Conservation (phyloP, 2,329 filamentous ascomycete species). For the Nakataea oryzae region DNA sequence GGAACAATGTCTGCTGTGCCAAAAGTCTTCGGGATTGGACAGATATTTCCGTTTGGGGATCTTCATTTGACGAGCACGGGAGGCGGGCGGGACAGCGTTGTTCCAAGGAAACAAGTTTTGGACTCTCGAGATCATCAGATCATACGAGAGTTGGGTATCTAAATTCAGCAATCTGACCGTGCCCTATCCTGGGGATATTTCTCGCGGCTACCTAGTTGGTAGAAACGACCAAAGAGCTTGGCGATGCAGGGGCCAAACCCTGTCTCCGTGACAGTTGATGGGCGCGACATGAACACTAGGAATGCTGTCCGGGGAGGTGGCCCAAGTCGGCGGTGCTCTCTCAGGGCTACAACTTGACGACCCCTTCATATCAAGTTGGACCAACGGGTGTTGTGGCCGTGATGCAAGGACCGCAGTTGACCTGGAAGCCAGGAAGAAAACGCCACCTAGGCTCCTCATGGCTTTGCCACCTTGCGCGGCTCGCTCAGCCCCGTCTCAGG, state of each 20-base stretch:
- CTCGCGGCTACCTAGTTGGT: no score
- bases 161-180: no score
- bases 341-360: no score
- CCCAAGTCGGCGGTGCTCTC: no score
- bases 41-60: background rate
- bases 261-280: no score
- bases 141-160: background rate
- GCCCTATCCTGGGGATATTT: no score
- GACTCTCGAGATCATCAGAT: background rate
- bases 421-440: background rate
- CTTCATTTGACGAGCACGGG: background rate
- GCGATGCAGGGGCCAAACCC: no score
- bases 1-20: background rate
- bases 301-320: no score
- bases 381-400: no score
- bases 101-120: background rate
- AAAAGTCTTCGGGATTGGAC: background rate
- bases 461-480: slow-evolving; percentile 86
- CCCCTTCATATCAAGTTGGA: background rate
- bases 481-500: slow-evolving; percentile 67
- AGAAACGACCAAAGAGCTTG: background rate
- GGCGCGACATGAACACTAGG: no score
- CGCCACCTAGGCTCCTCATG: slow-evolving; percentile 46
- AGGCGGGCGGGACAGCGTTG: background rate
- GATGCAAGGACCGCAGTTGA: background rate